Evolutionary conservation across 495 filamentous ascomycete species (phyloP), one percentile per base, ranked within the genome.

Genomic region (Penicillium atrosanguineum): DNA sequence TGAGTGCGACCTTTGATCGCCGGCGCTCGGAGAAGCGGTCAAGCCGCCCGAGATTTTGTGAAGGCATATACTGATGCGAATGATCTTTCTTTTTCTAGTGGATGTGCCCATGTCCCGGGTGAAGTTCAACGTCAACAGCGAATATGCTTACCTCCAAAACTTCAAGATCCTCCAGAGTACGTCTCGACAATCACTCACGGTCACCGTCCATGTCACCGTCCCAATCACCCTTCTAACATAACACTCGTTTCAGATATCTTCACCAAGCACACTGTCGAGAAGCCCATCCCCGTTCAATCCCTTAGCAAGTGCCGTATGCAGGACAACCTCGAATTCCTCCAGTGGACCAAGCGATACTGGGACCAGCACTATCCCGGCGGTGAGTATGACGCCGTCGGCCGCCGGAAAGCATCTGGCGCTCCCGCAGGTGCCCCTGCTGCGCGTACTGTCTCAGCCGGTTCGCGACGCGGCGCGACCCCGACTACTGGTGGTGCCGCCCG

Each of bases 231-330:
- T 21, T 45, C 47, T 50, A 50, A 54, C 41, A 28, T 46, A 25
- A 28, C 18, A 8, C 8, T 44, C 37, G 44, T 14, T 43, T n/a
- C 53, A 96, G 91, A 87, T 69, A 78, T 83, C 43, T 97, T 97
- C 68, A 82, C 87, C 34, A 84, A 85, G 60, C 93, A 97, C 74
- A 69, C 79, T 34, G 83, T 98, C 69, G 90, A 97, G 49, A 90
- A 89, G 60, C 84, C 85, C 21, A 83, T 97, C 55, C 91, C 91
- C 59, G 87, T 97, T 61, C 85, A 96, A 70, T 76, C 82, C 59
- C 86, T 98, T 50, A 81, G 91, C 57, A 97, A 97, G 73, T 98
- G 94, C 80, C 95, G 95, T 76, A 97, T 98, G 90, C 94, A 98
- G 75, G 94, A 98, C 69, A 98, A 98, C 77, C 90, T 98, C 55